phyloP scores from a whole-genome alignment of 2,329 filamentous ascomycete species.

The Zelopaecilomyces penicillatus region DNA sequence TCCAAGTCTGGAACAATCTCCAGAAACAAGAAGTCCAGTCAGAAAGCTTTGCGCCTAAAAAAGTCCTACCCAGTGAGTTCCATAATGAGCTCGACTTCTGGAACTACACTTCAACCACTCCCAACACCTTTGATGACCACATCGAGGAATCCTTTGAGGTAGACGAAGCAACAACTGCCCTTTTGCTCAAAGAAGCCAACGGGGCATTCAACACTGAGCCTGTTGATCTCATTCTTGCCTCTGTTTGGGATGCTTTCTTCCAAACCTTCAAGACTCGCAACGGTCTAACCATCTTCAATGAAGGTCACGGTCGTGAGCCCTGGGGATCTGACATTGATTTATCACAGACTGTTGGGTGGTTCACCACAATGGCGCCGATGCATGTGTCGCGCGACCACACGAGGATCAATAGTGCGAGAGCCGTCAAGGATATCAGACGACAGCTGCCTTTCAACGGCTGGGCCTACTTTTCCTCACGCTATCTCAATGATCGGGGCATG shows the following conservation, averaged over 20 bases:
- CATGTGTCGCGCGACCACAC: not conserved
- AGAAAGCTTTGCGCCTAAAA: not conserved
- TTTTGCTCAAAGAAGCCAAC: constrained; percentile 14
- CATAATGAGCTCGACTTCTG: constrained; percentile 3
- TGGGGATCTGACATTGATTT: constrained; percentile 19
- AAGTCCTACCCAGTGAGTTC: not conserved
- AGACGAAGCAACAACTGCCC: constrained; percentile 4
- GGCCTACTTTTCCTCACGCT: not conserved
- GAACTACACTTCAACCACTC: not conserved
- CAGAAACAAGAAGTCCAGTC: not conserved
- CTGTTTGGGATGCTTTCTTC: constrained; percentile 20
- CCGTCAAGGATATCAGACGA: not conserved
- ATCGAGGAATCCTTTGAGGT: too few species aligned
- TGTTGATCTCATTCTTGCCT: constrained; percentile 24
- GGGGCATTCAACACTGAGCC: constrained; percentile 19
- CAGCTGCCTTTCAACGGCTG: not conserved
- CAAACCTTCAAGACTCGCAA: constrained; percentile 21
- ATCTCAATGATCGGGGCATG: not conserved
- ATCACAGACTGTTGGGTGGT: constrained; percentile 29
- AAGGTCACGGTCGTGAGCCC: constrained; percentile 28
- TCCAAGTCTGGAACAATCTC: not conserved
- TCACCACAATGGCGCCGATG: constrained; percentile 26
- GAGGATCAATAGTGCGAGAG: not conserved
- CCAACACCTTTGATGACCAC: too few species aligned
- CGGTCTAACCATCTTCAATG: constrained; percentile 21